Conservation (phyloP, 2,329 filamentous ascomycete genomes). For the Colletotrichum phormii region DNA sequence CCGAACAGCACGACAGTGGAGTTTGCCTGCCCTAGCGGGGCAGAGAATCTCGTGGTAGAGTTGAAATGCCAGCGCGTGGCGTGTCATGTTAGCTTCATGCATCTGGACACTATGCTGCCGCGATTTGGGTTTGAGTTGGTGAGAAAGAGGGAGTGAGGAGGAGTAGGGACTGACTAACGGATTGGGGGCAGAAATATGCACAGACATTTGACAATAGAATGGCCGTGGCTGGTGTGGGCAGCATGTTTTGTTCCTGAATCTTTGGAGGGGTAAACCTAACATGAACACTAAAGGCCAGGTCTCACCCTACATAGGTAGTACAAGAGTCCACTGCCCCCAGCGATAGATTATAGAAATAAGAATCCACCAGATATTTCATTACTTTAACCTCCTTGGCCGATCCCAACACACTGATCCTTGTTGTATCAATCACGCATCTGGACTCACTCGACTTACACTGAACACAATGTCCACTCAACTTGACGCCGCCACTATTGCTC, state of each 20-base stretch:
- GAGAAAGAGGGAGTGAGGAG: background rate
- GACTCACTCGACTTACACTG: background rate
- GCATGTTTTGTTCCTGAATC: too few species aligned
- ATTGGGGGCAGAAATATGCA: too few species aligned
- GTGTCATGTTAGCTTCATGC: slow-evolving; percentile 21
- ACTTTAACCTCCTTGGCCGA: background rate
- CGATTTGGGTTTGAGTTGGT: slow-evolving; percentile 26
- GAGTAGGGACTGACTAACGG: too few species aligned
- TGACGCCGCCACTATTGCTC: slow-evolving; percentile 35
- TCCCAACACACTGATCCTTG: background rate
- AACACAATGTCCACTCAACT: slow-evolving; percentile 39
- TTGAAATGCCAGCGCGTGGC: slow-evolving; percentile 22
- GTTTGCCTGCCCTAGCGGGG: slow-evolving; percentile 7
- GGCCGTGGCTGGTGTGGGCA: too few species aligned
- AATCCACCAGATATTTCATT: too few species aligned
- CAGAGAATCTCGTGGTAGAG: slow-evolving; percentile 12
- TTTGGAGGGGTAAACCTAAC: too few species aligned
- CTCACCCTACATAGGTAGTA: too few species aligned
- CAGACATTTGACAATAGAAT: too few species aligned
- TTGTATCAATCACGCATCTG: background rate
- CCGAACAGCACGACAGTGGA: background rate
- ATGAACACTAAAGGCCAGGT: too few species aligned
- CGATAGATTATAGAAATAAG: too few species aligned
- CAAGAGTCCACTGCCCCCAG: too few species aligned
- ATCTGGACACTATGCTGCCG: slow-evolving; percentile 12